Conservation (phyloP, 129 eudicot species). For the Pittosporum tobira region DNA sequence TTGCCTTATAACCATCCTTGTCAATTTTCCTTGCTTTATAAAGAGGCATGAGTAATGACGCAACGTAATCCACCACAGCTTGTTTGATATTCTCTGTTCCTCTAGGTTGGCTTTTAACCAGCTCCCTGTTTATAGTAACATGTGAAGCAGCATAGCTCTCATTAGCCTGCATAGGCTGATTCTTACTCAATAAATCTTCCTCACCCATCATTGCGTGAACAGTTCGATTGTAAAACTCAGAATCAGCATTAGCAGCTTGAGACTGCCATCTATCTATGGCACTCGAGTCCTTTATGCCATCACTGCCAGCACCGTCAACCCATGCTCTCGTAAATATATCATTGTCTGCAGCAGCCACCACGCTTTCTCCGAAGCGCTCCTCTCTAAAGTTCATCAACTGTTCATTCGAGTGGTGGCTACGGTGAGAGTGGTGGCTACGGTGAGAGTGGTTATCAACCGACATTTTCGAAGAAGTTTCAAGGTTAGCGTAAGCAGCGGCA, state of each 20-base stretch:
- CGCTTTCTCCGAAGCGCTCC: conserved; percentile 88
- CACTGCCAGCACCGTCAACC: conserved; percentile 90
- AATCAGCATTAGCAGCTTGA: conserved; percentile 93
- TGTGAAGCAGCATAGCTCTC: conserved; percentile 90
- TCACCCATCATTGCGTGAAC: conserved; percentile 64
- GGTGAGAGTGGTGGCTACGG: conserved; percentile 58
- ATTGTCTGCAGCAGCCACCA: conserved; percentile 73
- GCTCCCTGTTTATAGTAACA: conserved; percentile 59
- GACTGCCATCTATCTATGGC: conserved; percentile 97
- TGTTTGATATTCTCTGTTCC: conserved; percentile 75
- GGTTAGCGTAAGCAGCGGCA: conserved; percentile 55
- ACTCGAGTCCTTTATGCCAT: conserved; percentile 71
- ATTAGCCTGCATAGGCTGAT: conserved; percentile 26
- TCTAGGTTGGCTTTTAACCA: conserved; percentile 50
- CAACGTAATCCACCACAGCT: conserved; percentile 88
- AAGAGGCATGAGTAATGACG: conserved; percentile 93
- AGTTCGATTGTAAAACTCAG: conserved; percentile 44
- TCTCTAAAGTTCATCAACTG: conserved; percentile 56
- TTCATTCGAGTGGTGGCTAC: conserved; percentile 71
- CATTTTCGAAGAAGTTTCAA: conserved; percentile 57
- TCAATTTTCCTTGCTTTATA: conserved; percentile 88
- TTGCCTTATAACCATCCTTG: conserved; percentile 79
- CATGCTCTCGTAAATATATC: conserved; percentile 88
- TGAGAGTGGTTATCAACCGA: conserved; percentile 67
- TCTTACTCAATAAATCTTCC: conserved; percentile 62